Percentiles rank a stretch among this genome's conserved stretches.
Evolutionary conservation across 164 flowering plant genomes (phyloP).

Genomic region (Liquidambar formosana): DNA sequence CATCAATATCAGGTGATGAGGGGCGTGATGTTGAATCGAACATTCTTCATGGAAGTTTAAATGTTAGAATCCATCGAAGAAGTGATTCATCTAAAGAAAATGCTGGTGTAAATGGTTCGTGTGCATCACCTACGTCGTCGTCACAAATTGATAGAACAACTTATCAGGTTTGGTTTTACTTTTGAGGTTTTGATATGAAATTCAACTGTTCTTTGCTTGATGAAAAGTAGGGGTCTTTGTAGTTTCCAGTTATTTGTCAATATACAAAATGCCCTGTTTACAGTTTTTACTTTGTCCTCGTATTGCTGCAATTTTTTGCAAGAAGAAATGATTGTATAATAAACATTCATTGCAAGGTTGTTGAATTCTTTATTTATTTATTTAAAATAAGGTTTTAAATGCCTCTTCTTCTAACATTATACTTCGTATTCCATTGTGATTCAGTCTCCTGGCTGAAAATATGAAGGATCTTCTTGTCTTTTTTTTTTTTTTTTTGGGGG

Average conservation of each 20-base stretch:
- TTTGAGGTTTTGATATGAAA: background rate
- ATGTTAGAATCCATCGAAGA: constrained; percentile 69
- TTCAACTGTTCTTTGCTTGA: background rate
- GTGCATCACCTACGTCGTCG: constrained; percentile 59
- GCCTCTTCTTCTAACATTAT: too few species aligned
- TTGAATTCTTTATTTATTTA: too few species aligned
- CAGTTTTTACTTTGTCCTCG: too few species aligned
- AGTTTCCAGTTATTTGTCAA: background rate
- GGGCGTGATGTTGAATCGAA: constrained; percentile 60
- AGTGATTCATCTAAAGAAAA: constrained; percentile 49
- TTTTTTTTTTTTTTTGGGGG: too few species aligned
- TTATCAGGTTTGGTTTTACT: constrained; percentile 52
- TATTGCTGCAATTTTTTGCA: too few species aligned
- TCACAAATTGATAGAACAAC: constrained; percentile 45
- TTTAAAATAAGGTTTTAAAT: too few species aligned
- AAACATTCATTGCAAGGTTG: too few species aligned
- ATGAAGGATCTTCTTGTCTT: too few species aligned
- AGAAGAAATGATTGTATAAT: too few species aligned
- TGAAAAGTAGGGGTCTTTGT: background rate
- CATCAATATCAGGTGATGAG: constrained; percentile 76
- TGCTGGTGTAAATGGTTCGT: constrained; percentile 56
- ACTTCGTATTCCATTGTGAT: too few species aligned
- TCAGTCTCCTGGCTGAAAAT: too few species aligned
- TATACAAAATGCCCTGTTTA: too few species aligned
- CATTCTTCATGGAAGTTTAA: constrained; percentile 70